phyloP scores from a whole-genome alignment of 2,329 filamentous ascomycete genomes.

The Aspergillus pseudoviridinutans region DNA sequence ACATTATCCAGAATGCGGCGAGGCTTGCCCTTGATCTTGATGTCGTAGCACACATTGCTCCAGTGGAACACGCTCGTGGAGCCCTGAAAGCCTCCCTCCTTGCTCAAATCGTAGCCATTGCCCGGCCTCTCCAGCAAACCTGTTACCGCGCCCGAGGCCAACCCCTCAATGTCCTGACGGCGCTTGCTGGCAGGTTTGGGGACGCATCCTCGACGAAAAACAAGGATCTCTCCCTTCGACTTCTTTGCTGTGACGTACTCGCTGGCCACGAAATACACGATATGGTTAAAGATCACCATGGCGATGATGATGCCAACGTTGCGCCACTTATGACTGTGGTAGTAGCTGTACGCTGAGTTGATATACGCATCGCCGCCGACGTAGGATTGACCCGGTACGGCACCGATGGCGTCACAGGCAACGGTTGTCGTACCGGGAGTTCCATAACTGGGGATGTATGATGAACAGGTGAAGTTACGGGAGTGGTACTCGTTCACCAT shows the following conservation, averaged over 20 bases:
- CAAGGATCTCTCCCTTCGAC: slow-evolving; percentile 71
- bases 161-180: slow-evolving; percentile 27
- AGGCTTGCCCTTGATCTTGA: slow-evolving; percentile 71
- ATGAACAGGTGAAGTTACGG: slow-evolving; percentile 53
- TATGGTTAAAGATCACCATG: slow-evolving; percentile 59
- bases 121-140: slow-evolving; percentile 30
- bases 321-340: slow-evolving; percentile 58
- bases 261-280: slow-evolving; percentile 60
- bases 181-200: slow-evolving; percentile 35
- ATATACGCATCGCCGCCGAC: slow-evolving; percentile 61
- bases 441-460: slow-evolving; percentile 35
- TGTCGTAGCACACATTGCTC: slow-evolving; percentile 78
- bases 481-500: slow-evolving; percentile 78
- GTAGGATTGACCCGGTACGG: slow-evolving; percentile 47
- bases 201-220: slow-evolving; percentile 65
- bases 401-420: slow-evolving; percentile 58
- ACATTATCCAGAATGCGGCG: slow-evolving; percentile 79
- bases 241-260: slow-evolving; percentile 62
- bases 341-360: slow-evolving; percentile 53
- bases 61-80: slow-evolving; percentile 79
- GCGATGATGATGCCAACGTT: slow-evolving; percentile 67
- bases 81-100: slow-evolving; percentile 24
- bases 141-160: slow-evolving; percentile 8
- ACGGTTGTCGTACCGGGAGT: slow-evolving; percentile 31
- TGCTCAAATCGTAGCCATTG: slow-evolving; percentile 42